A percentile compares a stretch with the other conserved stretches of the same genome.
phyloP scores from a whole-genome alignment of 352 stramenopile species.

The Phytopythium boreale region DNA sequence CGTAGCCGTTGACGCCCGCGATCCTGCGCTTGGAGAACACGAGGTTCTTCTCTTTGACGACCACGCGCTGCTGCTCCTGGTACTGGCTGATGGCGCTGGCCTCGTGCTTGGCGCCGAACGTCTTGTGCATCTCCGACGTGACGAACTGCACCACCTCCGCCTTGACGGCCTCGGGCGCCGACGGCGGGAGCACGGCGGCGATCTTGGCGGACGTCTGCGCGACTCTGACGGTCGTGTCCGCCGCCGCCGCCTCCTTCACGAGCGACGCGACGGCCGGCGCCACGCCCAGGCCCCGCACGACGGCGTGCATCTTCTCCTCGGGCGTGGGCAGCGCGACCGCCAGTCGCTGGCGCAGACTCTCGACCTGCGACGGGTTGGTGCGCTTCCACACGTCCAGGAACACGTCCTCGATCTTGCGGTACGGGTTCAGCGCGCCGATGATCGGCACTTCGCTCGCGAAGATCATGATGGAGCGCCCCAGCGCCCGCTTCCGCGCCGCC shows the following conservation, averaged over 20 bases:
- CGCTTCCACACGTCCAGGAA: conserved; percentile 79
- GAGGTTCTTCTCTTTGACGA: conserved; percentile 69
- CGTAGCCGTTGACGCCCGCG: conserved; percentile 34
- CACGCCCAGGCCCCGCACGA: conserved; percentile 55
- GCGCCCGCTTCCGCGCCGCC: background rate
- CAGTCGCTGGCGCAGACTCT: conserved; percentile 42
- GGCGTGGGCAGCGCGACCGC: conserved; percentile 35
- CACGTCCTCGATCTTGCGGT: conserved; percentile 80
- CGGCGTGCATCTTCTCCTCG: conserved; percentile 52
- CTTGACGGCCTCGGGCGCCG: conserved; percentile 46
- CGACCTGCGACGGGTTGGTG: conserved; percentile 67
- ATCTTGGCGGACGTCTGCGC: conserved; percentile 46
- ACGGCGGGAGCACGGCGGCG: conserved; percentile 37
- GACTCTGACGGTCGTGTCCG: conserved; percentile 39
- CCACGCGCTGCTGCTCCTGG: conserved; percentile 48
- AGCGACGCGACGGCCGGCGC: conserved; percentile 55
- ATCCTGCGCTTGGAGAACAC: conserved; percentile 75
- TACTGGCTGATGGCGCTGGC: conserved; percentile 66
- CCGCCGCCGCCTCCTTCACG: conserved; percentile 42
- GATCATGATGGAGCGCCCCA: conserved; percentile 56
- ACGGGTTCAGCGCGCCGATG: conserved; percentile 78
- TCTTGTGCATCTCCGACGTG: conserved; percentile 76
- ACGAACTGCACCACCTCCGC: conserved; percentile 73
- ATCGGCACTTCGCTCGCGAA: conserved; percentile 87
- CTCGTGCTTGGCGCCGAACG: conserved; percentile 67